Percentiles rank a stretch among this genome's conserved stretches.
Evolutionary conservation across 2,329 filamentous ascomycete genomes (phyloP).

Genomic region (Cladosporium austrohemisphaericum): DNA sequence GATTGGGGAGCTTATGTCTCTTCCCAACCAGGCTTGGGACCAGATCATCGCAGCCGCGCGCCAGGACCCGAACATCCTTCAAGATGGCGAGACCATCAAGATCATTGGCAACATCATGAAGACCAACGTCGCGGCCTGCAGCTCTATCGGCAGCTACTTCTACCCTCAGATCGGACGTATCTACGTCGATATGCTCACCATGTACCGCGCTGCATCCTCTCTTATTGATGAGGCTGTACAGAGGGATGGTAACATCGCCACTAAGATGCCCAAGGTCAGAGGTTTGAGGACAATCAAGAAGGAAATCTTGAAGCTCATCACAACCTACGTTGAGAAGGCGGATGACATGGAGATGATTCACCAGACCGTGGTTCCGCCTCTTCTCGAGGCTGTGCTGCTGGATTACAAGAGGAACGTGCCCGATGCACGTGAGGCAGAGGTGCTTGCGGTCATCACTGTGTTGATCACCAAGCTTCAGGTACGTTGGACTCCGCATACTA

Average conservation of each 20-base stretch:
- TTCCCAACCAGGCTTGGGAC: constrained; percentile 94
- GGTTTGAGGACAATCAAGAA: constrained; percentile 98
- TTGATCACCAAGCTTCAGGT: constrained; percentile 96
- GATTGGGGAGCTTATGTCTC: constrained; percentile 85
- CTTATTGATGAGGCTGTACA: constrained; percentile 92
- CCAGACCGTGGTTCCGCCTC: constrained; percentile 88
- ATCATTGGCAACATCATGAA: constrained; percentile 99
- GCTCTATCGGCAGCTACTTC: constrained; percentile 94
- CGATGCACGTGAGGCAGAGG: constrained; percentile 91
- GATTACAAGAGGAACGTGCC: constrained; percentile 98
- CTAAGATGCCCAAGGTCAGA: constrained; percentile 94
- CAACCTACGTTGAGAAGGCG: constrained; percentile 96
- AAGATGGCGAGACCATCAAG: constrained; percentile 95
- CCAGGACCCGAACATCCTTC: constrained; percentile 76
- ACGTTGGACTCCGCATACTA: constrained; percentile 57
- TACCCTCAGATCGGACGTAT: constrained; percentile 97
- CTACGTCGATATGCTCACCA: constrained; percentile 97
- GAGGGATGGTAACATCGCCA: constrained; percentile 83
- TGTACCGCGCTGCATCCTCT: constrained; percentile 96
- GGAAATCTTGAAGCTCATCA: constrained; percentile 96
- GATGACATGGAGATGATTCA: constrained; percentile 94
- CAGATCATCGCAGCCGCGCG: constrained; percentile 87
- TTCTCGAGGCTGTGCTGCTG: constrained; percentile 87
- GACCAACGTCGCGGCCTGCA: constrained; percentile 98
- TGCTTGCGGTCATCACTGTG: constrained; percentile 94